Base-by-base conservation (phyloP, 495 filamentous ascomycete genomes). In the Parathielavia hyrcaniae region DNA sequence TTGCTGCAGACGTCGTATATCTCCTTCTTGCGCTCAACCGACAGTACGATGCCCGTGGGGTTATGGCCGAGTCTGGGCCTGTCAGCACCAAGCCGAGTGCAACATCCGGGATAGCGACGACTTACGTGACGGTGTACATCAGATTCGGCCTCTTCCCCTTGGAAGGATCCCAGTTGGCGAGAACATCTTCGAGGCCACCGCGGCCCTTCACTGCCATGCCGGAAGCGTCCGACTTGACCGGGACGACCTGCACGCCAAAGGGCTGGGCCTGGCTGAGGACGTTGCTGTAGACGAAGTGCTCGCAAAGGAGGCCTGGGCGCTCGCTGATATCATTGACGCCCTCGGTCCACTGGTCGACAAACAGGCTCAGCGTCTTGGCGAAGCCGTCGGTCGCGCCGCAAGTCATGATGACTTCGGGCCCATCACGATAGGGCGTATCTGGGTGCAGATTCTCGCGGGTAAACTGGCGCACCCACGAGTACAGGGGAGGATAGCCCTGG, bases 121-220 rank as follows among this genome's bases (percentile, higher is more conserved):
- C 88, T 78, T 72, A 91, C 83, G 91, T 88, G 47, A 97, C 86
- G 16, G 89, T 95, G 62, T 96, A 97, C 79, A 97, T 80, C 61
- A 96, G 65, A 69, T 91, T 87, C 26, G 91, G 92, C 47, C 86
- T 76, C 61, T 81, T 83, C 0, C 90, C 90, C 60, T 78, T 85
- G 14, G 72, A 72, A 30, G 73, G 72, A 67, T 97, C 87, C 91
- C 91, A 96, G 61, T 87, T 88, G 43, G 82, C 79, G 32, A 96
- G 73, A 5, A 93, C 82, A 66, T 95, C 87, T 26, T 81, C 77
- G 57, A 97, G 74, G 6, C 89, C 87, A 13, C 87, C 88, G 16
- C 77, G 72, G 0, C 90, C 90, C 13, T 69, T 66, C 0, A 75
- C 71, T 2, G 77, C 60, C 88, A 96, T 92, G 14, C 92, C 92